Base-by-base conservation (phyloP, 306 rosid genomes). In the Casuarina glauca region DNA sequence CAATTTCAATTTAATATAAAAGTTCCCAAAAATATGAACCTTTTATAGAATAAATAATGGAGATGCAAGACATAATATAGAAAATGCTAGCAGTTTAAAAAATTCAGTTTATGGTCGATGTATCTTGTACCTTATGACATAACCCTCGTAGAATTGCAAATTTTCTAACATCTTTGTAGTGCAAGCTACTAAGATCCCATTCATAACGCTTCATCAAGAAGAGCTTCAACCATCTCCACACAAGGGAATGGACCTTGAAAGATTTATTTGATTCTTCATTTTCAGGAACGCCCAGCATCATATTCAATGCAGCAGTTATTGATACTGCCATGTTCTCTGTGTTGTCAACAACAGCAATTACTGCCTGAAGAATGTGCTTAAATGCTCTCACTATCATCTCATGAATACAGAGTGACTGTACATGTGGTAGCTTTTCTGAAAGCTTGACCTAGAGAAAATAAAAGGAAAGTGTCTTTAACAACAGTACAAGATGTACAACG, bases 301-400 rank as follows among this genome's bases (percentile, higher is more conserved):
- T 67, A 80, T 93, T 95, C 81, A 95, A 81, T 64, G 97, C 93
- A 79, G 90, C 89, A 81, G 97, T 93, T 67, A 95, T 83, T 63
- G 96, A 87, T 68, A 81, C 82, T 84, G 97, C 97, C 88, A 91
- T 74, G 75, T 88, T 92, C 46, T 88, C 91, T 70, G 82, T 87
- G 77, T 80, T 82, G 74, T 26, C 86, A 87, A 87, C 90, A 43
- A 96, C 88, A 74, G 99, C 86, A 72, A 95, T 88, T 70, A 93
- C 93, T 70, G 98, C 99, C 84, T 88, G 96, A 80, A 95, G 82
- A 77, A 95, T 86, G 87, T 95, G 99, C 91, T 95, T 95, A 82
- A 91, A 93, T 70, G 99, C 99, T 80, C 99, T 91, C 78, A 91
- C 96, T 78, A 93, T 90, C 99, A 95, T 95, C 80, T 95, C 99